Conservation (phyloP, 1,284 basidiomycete genomes). For the Cutaneotrichosporon daszewskae region DNA sequence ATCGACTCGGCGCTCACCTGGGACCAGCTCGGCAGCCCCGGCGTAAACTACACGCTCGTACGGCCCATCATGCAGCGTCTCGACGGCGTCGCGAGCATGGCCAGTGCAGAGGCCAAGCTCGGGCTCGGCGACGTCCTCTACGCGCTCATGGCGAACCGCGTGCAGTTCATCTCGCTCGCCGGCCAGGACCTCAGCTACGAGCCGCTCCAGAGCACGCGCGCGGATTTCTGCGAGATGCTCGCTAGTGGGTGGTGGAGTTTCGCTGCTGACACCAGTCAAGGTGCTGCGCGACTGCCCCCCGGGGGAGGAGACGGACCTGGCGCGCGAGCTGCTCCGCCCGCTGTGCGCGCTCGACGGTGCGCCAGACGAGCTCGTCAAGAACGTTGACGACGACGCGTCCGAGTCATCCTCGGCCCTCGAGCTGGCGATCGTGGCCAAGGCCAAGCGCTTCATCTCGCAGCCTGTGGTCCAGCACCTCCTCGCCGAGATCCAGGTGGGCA, state of each 20-base stretch:
- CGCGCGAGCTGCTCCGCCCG: constrained; percentile 66
- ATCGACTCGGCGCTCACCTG: constrained; percentile 71
- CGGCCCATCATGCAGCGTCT: constrained; percentile 74
- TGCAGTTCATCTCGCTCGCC: constrained; percentile 49
- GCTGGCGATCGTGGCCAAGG: constrained; percentile 76
- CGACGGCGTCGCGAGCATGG: constrained; percentile 1
- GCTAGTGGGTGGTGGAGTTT: constrained; percentile 49
- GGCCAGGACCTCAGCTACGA: constrained; percentile 67
- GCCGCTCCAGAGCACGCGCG: constrained; percentile 63
- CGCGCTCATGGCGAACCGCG: constrained; percentile 41
- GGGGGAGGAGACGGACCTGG: constrained; percentile 61
- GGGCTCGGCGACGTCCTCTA: constrained; percentile 32
- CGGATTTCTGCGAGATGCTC: constrained; percentile 71
- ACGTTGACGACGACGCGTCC: constrained; percentile 58
- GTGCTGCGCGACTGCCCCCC: constrained; percentile 64
- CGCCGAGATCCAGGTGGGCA: constrained; percentile 70
- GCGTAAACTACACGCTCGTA: constrained; percentile 75
- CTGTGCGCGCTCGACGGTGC: constrained; percentile 80
- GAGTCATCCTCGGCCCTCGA: constrained; percentile 62
- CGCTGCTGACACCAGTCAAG: constrained; percentile 54
- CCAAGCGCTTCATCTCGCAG: constrained; percentile 71
- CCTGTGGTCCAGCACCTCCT: constrained; percentile 75
- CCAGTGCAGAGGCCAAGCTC: not conserved
- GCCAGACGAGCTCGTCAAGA: constrained; percentile 58
- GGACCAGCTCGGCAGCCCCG: constrained; percentile 76